Evolutionary conservation across 768 basidiomycete species (phyloP).

Genomic region (Cyclocybe aegerita): DNA sequence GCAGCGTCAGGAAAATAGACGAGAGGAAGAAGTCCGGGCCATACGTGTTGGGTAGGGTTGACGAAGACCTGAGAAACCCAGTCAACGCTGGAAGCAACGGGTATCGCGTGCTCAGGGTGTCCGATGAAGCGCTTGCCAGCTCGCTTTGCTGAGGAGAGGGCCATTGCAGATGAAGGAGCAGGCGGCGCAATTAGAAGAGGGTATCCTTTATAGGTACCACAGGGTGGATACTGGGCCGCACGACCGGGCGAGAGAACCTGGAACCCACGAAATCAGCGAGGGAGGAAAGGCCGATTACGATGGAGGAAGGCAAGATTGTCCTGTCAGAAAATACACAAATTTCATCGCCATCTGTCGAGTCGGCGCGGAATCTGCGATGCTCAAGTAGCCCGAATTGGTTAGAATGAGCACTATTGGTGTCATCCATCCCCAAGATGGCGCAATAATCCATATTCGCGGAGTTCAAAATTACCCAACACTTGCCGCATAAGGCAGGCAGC

Average conservation of each 20-base stretch:
- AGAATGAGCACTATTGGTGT: constrained; percentile 21
- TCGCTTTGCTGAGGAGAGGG: constrained; percentile 35
- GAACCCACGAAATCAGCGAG: neutral
- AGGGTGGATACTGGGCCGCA: too few species aligned
- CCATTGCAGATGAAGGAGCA: constrained; percentile 16
- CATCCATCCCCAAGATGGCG: constrained; percentile 19
- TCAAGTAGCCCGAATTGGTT: neutral
- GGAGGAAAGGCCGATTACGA: neutral
- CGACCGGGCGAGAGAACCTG: neutral
- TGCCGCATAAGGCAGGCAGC: neutral
- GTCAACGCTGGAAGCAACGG: constrained; percentile 57
- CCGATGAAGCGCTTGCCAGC: constrained; percentile 58
- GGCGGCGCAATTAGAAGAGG: constrained; percentile 3
- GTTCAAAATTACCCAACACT: neutral
- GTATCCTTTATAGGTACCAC: constrained; percentile 1
- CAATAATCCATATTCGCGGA: constrained; percentile 7
- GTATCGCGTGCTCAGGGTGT: constrained; percentile 58
- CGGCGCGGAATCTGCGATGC: too few species aligned
- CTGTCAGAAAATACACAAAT: too few species aligned
- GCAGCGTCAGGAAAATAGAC: constrained; percentile 4
- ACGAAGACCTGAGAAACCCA: constrained; percentile 43
- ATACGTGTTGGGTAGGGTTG: constrained; percentile 52
- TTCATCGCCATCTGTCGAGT: too few species aligned
- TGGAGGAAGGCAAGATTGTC: neutral
- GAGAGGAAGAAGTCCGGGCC: constrained; percentile 2